Evolutionary conservation across 352 stramenopile species (phyloP), one percentile per base, ranked within the genome.

Genomic region (Aphanomyces invadans): DNA sequence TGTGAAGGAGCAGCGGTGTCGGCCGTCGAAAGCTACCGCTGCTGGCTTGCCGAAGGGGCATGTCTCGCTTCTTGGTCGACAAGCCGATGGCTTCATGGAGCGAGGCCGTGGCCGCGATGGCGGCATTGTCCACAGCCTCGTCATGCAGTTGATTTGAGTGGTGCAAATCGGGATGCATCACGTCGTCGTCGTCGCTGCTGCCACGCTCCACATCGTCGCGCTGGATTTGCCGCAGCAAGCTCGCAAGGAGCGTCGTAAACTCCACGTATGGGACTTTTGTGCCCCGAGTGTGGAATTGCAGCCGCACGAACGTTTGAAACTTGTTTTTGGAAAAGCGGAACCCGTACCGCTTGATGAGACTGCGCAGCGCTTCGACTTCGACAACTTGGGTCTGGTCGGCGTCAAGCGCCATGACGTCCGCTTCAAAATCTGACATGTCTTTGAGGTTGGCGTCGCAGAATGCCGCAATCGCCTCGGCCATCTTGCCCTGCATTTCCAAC

Each of bases 271-370:
- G 48, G 46, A 67, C 60, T 9, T 31, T 56, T 1, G 39, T 57
- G 33, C 60, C 60, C 19, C 48, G 48, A 12, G 60, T 67, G n/a
- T 57, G 15, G 25, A 67, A 67, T 33, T 67, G 60, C 11, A 67
- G 60, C 4, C 60, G 60, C 11, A 67, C 33, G 44, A 67, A 67
- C 28, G 38, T 67, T 46, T 49, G 48, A 39, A 67, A 67, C 23
- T 67, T 67, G 39, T 32, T 49, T 26, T 39, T 57, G 4, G 60
- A 67, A 31, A 67, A 67, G 23, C 54, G 55, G 44, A 59, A 67
- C n/a, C 60, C 60, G 26, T 51, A 67, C 19, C 42, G 38, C 15
- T 57, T 67, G 42, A 67, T 57, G 39, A 38, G 11, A 4, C 54
- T 23, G 31, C 60, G 45, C 36, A 67, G 33, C 2, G 36, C 49